Evolutionary conservation across 2,329 filamentous ascomycete genomes (phyloP).

Genomic region (Cercospora sojina): DNA sequence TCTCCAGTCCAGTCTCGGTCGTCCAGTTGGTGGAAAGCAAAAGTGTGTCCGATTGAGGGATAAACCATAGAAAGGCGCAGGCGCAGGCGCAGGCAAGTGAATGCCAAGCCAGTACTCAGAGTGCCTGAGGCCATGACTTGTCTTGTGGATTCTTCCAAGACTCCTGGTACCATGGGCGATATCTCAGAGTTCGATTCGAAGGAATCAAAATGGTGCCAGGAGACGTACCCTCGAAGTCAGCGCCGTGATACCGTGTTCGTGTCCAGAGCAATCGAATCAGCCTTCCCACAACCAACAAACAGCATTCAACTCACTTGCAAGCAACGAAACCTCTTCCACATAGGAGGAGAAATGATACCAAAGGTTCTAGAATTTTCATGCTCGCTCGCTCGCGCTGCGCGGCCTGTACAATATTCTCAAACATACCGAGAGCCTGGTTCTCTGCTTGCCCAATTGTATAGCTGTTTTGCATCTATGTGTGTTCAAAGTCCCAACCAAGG

Average conservation of each 20-base stretch:
- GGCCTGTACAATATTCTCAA: slow-evolving; percentile 4
- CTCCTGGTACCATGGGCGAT: no score
- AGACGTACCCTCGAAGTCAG: not conserved
- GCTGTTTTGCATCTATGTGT: not conserved
- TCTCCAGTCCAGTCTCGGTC: no score
- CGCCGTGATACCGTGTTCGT: not conserved
- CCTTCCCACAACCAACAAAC: not conserved
- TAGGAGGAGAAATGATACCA: not conserved
- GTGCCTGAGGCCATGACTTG: no score
- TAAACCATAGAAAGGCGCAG: no score
- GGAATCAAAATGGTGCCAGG: no score
- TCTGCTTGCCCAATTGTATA: not conserved
- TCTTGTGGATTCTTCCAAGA: no score
- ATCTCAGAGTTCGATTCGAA: no score
- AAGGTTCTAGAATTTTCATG: not conserved
- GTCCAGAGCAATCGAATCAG: not conserved
- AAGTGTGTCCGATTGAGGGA: no score
- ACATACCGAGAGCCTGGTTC: not conserved
- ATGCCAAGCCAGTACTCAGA: no score
- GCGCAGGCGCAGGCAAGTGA: no score
- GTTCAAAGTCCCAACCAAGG: not conserved
- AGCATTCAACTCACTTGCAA: not conserved
- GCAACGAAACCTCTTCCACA: not conserved
- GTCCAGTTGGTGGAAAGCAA: no score
- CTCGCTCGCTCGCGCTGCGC: not conserved